Evolutionary conservation across 2,329 filamentous ascomycete genomes (phyloP).

Genomic region (Sporothrix luriei): DNA sequence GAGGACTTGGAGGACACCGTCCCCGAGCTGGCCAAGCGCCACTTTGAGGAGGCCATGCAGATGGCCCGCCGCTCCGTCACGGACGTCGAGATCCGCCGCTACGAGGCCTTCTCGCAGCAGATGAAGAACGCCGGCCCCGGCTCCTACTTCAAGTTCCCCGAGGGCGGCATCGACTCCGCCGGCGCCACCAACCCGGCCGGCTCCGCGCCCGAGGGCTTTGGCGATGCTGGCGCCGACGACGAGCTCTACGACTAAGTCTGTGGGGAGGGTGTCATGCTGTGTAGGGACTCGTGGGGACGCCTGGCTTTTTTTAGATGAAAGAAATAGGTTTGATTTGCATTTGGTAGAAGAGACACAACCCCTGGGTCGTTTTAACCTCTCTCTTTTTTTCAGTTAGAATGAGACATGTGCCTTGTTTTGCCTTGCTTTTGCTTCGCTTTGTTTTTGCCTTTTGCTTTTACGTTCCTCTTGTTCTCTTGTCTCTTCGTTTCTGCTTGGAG

Average conservation of each 20-base stretch:
- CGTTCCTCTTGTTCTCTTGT: slow-evolving; percentile 1
- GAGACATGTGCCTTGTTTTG: background rate
- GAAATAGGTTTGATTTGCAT: slow-evolving; percentile 20
- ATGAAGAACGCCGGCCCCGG: slow-evolving; percentile 98
- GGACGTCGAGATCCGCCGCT: slow-evolving; percentile 95
- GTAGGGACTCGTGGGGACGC: slow-evolving; percentile 56
- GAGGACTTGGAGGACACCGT: slow-evolving; percentile 89
- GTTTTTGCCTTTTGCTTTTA: background rate
- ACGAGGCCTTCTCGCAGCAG: slow-evolving; percentile 97
- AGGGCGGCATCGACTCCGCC: slow-evolving; percentile 68
- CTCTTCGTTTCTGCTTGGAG: background rate
- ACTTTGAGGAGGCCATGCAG: slow-evolving; percentile 99
- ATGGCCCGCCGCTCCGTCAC: slow-evolving; percentile 90
- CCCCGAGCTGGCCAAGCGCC: slow-evolving; percentile 89
- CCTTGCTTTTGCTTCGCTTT: background rate
- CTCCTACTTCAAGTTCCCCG: slow-evolving; percentile 97
- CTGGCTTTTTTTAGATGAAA: background rate
- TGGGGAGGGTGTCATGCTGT: background rate
- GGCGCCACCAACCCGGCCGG: slow-evolving; percentile 55
- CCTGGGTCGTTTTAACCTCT: background rate
- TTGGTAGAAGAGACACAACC: slow-evolving; percentile 19
- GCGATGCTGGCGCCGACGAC: slow-evolving; percentile 89
- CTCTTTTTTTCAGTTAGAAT: slow-evolving; percentile 20
- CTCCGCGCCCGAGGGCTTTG: slow-evolving; percentile 59
- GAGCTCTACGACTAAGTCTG: slow-evolving; percentile 83